Evolutionary conservation across 176 grass and related monocot species (phyloP).

Genomic region (Puccinellia tenuiflora): DNA sequence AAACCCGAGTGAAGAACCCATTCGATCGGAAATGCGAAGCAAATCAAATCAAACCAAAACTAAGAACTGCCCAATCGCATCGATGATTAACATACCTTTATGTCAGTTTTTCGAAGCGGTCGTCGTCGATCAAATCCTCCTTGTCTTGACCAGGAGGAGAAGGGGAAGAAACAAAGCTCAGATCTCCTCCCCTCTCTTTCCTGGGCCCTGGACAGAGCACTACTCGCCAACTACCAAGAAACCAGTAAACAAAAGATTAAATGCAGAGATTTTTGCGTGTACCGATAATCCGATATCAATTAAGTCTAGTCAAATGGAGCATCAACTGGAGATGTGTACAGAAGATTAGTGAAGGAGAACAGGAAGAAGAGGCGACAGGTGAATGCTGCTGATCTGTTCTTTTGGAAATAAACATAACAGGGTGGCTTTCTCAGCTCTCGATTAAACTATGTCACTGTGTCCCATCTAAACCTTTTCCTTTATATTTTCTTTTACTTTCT

Average conservation of each 20-base stretch:
- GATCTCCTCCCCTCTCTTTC: constrained; percentile 15
- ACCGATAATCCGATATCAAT: constrained; percentile 2
- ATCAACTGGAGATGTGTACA: constrained; percentile 12
- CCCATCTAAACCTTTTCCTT: background rate
- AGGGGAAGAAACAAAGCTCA: constrained; percentile 34
- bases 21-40: constrained; percentile 9
- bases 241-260: constrained; percentile 30
- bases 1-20: background rate
- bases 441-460: background rate
- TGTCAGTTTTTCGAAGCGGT: background rate
- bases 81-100: constrained; percentile 16
- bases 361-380: background rate
- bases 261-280: constrained; percentile 6
- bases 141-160: constrained; percentile 5
- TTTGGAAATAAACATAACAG: background rate
- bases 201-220: constrained; percentile 1
- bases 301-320: constrained; percentile 22
- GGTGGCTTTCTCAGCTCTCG: background rate
- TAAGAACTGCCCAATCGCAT: background rate
- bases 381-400: constrained; percentile 2
- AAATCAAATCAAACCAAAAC: constrained; percentile 14
- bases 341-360: background rate
- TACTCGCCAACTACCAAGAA: constrained; percentile 35
- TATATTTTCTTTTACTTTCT: background rate
- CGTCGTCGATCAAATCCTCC: background rate